These are phyloP conservation scores for Closterium sp. DNA, from an alignment of 139 green algal genomes.

Conservation along the genomic window DNA sequence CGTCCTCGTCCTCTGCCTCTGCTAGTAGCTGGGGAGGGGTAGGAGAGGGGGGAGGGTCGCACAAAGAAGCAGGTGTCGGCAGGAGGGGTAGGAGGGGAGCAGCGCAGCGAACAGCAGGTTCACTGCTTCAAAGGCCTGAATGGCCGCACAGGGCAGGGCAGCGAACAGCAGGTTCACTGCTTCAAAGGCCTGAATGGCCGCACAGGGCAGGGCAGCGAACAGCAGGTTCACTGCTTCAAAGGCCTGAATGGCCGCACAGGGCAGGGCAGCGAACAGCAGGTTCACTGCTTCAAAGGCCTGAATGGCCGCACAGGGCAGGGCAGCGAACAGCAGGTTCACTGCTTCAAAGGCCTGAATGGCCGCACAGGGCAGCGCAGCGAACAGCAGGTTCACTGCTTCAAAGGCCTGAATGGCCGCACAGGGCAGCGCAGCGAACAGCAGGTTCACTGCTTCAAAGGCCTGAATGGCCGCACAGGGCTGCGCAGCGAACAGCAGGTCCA, in stretches of 20 bases:
- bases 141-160: not conserved
- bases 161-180: not conserved
- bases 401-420: too few species aligned
- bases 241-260: too few species aligned
- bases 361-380: too few species aligned
- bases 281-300: constrained; percentile 81
- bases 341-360: constrained; percentile 72
- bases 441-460: too few species aligned
- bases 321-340: constrained; percentile 87
- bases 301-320: constrained; percentile 24
- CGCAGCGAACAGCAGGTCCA: too few species aligned
- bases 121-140: not conserved
- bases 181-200: constrained; percentile 69
- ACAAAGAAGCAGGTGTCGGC: too few species aligned
- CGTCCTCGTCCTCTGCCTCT: constrained; percentile 68
- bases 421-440: too few species aligned
- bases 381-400: too few species aligned
- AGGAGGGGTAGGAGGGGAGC: constrained; percentile 80
- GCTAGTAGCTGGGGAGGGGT: constrained; percentile 8
- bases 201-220: constrained; percentile 83
- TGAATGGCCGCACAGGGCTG: too few species aligned
- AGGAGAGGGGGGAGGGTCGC: constrained; percentile 45
- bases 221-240: constrained; percentile 87
- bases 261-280: constrained; percentile 87
- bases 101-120: constrained; percentile 90